Evolutionary conservation across 352 stramenopile species (phyloP).

Genomic region (Phytopythium delawarense): DNA sequence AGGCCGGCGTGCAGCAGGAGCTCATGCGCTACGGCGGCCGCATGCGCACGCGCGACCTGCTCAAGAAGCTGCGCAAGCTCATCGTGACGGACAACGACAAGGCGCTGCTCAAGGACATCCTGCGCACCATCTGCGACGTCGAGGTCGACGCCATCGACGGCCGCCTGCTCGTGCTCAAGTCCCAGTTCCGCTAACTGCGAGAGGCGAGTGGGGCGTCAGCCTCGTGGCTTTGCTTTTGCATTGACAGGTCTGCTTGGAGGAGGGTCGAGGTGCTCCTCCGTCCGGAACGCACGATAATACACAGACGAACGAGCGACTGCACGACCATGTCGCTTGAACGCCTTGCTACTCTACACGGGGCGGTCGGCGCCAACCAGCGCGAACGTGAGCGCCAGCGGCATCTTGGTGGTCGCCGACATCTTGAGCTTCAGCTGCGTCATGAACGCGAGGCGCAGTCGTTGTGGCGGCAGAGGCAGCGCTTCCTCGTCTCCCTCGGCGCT

Average conservation of each 20-base stretch:
- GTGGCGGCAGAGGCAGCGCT: neutral
- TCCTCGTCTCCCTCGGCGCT: constrained; percentile 6
- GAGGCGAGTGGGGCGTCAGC: neutral
- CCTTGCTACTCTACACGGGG: neutral
- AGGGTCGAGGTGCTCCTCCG: neutral
- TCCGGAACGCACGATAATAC: neutral
- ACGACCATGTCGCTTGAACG: neutral
- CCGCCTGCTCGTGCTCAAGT: constrained; percentile 78
- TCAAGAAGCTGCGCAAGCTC: constrained; percentile 80
- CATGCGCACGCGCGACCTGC: constrained; percentile 74
- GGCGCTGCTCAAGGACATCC: constrained; percentile 80
- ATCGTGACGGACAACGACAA: constrained; percentile 80
- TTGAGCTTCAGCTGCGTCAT: constrained; percentile 56
- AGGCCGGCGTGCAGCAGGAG: constrained; percentile 80
- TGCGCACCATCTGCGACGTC: constrained; percentile 85
- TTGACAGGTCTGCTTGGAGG: neutral
- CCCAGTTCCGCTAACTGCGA: constrained; percentile 71
- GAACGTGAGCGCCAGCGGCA: constrained; percentile 61
- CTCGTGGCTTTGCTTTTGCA: neutral
- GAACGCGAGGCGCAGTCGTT: constrained; percentile 44
- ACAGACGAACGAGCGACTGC: neutral
- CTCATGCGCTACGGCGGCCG: constrained; percentile 78
- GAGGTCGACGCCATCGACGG: constrained; percentile 84
- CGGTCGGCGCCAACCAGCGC: constrained; percentile 36
- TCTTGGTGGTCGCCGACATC: constrained; percentile 64